phyloP scores from a whole-genome alignment of 1,139 yeast genomes.

The Suhomyces maxii region DNA sequence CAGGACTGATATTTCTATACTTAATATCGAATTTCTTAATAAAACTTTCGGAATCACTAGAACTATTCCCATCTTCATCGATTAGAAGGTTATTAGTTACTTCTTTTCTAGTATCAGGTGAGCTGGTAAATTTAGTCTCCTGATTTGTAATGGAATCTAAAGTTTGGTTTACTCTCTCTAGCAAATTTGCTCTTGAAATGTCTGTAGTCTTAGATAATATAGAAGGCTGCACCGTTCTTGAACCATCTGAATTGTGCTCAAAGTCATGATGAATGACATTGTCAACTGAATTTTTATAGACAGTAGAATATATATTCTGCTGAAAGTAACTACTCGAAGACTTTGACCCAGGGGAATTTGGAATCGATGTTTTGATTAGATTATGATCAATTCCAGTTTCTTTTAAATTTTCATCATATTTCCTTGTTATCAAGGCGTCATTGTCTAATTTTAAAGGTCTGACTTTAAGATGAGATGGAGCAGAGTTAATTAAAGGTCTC shows the following conservation, averaged over 20 bases:
- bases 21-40: slow-evolving; percentile 7
- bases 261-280: not conserved
- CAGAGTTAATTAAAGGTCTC: slow-evolving; percentile 6
- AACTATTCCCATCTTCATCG: not conserved
- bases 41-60: slow-evolving; percentile 14
- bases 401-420: not conserved
- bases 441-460: slow-evolving; percentile 8
- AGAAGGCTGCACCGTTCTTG: not conserved
- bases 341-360: not conserved
- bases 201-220: slow-evolving; percentile 2
- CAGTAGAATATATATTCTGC: not conserved
- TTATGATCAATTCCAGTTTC: not conserved
- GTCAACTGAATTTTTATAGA: not conserved
- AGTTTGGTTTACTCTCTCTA: slow-evolving; percentile 19
- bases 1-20: slow-evolving; percentile 11
- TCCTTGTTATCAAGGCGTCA: not conserved
- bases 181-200: slow-evolving; percentile 15
- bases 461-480: slow-evolving; percentile 13
- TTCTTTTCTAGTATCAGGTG: not conserved
- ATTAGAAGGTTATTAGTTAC: not conserved
- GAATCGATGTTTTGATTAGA: not conserved
- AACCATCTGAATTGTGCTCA: not conserved
- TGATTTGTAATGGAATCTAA: slow-evolving; percentile 15
- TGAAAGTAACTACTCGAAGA: not conserved
- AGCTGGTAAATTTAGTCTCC: not conserved